phyloP scores from a whole-genome alignment of 106 monocot species.

The Apostasia shenzhenica region DNA sequence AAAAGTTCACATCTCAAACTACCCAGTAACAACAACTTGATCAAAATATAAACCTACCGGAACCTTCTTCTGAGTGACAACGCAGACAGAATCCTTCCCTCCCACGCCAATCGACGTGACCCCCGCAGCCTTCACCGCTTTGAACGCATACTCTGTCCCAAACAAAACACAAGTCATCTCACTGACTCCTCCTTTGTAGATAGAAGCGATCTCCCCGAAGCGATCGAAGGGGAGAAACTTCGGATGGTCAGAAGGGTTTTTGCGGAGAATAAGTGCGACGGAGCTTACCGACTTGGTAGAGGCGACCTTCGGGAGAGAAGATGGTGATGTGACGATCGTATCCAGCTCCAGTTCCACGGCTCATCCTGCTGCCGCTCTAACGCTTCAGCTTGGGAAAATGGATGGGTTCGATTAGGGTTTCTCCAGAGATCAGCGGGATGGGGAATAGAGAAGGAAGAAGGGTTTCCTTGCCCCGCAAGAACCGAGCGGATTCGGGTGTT shows the following conservation, averaged over 20 bases:
- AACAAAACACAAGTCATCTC: not conserved
- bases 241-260: not conserved
- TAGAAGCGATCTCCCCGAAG: too few relatives aligned
- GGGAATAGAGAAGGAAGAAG: too few relatives aligned
- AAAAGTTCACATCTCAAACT: not conserved
- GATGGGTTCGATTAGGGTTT: too few relatives aligned
- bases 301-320: constrained; percentile 98
- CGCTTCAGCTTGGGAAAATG: too few relatives aligned
- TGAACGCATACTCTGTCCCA: constrained; percentile 23
- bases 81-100: constrained; percentile 72
- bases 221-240: not conserved
- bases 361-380: constrained; percentile 32
- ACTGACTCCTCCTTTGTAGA: too few relatives aligned
- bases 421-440: too few relatives aligned
- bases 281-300: constrained; percentile 92
- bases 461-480: too few relatives aligned
- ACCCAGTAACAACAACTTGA: not conserved
- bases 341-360: constrained; percentile 88
- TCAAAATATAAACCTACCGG: constrained; percentile 37
- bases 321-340: constrained; percentile 99
- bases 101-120: constrained; percentile 70
- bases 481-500: too few relatives aligned
- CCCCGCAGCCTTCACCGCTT: constrained; percentile 27
- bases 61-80: constrained; percentile 86
- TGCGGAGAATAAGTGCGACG: not conserved